These are phyloP conservation scores for Triangularia verruculosa DNA, from an alignment of 2,329 filamentous ascomycete species.

Conservation along the genomic window DNA sequence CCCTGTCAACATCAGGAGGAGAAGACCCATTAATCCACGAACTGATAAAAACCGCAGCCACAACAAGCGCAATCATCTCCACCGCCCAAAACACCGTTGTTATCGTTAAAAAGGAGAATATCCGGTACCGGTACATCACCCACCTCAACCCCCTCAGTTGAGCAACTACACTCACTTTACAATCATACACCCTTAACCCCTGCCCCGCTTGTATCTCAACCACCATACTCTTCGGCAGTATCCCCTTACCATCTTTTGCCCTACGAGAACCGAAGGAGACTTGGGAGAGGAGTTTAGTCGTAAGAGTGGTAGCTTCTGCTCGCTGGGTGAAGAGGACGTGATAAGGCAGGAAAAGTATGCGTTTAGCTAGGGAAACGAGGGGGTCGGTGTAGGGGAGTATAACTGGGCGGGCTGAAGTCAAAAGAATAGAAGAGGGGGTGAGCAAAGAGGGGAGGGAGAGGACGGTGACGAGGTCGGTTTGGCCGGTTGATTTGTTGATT, in stretches of 20 bases:
- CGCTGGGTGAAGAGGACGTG: slow-evolving; percentile 64
- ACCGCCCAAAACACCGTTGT: slow-evolving; percentile 72
- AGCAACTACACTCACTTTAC: slow-evolving; percentile 67
- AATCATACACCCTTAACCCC: slow-evolving; percentile 73
- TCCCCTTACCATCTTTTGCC: slow-evolving; percentile 50
- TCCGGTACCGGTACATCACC: slow-evolving; percentile 81
- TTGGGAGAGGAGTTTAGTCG: no score
- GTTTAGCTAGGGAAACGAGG: slow-evolving; percentile 59
- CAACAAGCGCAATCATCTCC: slow-evolving; percentile 67
- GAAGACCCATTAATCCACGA: no score
- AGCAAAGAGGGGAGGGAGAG: neutral
- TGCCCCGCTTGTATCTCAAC: slow-evolving; percentile 68
- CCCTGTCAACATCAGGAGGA: no score
- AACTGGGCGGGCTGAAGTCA: slow-evolving; percentile 46
- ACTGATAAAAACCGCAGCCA: no score
- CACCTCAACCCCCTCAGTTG: slow-evolving; percentile 73
- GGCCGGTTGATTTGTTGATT: neutral
- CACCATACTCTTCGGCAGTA: slow-evolving; percentile 46
- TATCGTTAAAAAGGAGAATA: slow-evolving; percentile 66
- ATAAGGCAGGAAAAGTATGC: slow-evolving; percentile 62
- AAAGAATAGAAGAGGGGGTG: slow-evolving; percentile 3
- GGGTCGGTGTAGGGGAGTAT: slow-evolving; percentile 77
- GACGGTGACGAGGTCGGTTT: neutral
- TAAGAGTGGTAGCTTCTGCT: slow-evolving; percentile 61
- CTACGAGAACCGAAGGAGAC: slow-evolving; percentile 46